These are phyloP conservation scores for Lithohypha guttulata DNA, from an alignment of 2,329 filamentous ascomycete genomes.

Conservation along the genomic window DNA sequence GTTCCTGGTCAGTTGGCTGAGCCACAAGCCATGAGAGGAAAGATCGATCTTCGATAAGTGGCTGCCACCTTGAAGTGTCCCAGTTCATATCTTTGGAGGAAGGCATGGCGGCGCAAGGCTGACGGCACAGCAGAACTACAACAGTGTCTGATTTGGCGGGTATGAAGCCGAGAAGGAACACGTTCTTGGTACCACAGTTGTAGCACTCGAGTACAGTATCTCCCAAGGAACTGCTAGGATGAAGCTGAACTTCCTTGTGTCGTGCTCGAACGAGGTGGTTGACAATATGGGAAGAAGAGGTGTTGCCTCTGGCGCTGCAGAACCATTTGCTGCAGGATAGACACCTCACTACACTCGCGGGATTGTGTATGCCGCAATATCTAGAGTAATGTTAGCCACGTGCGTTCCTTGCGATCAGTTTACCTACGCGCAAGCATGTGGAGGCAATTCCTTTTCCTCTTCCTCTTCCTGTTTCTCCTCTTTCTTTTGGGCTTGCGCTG, in stretches of 20 bases:
- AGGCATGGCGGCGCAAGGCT: slow-evolving; percentile 86
- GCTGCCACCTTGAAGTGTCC: slow-evolving; percentile 97
- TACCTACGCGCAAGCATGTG: slow-evolving; percentile 82
- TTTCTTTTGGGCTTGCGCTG: slow-evolving; percentile 52
- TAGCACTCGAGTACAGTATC: slow-evolving; percentile 98
- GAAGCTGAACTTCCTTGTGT: slow-evolving; percentile 96
- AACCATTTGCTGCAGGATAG: slow-evolving; percentile 97
- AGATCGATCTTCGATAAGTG: slow-evolving; percentile 89
- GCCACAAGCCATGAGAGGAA: slow-evolving; percentile 91
- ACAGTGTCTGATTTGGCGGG: slow-evolving; percentile 98
- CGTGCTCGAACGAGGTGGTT: slow-evolving; percentile 94
- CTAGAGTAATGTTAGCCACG: slow-evolving; percentile 35
- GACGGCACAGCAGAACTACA: slow-evolving; percentile 89
- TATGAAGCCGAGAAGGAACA: slow-evolving; percentile 94
- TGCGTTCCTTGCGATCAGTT: background rate
- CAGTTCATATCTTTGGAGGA: slow-evolving; percentile 99
- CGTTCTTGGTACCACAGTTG: slow-evolving; percentile 98
- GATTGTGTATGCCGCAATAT: slow-evolving; percentile 95
- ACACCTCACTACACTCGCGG: slow-evolving; percentile 91
- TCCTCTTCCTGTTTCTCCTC: slow-evolving; percentile 52
- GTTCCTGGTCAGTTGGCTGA: slow-evolving; percentile 82
- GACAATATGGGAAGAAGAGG: slow-evolving; percentile 93
- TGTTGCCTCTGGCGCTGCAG: slow-evolving; percentile 92
- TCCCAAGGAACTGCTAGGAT: slow-evolving; percentile 82
- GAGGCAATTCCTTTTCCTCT: slow-evolving; percentile 79